phyloP scores from a whole-genome alignment of 2,329 filamentous ascomycete species.

The Setomelanomma holmii region DNA sequence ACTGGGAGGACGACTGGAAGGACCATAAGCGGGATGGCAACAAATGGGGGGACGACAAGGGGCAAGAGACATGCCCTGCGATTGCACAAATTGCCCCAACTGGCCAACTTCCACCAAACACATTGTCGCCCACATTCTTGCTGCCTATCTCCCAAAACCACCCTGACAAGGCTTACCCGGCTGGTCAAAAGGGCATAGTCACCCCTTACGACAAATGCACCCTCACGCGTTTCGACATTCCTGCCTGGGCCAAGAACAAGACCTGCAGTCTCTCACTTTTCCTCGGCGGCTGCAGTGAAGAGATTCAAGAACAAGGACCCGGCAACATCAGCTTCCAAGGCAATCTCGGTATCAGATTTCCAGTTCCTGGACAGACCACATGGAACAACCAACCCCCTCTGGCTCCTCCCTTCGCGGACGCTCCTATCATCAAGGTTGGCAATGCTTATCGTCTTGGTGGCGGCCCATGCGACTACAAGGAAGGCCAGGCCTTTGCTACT shows the following conservation, averaged over 20 bases:
- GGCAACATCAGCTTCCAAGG: conserved; percentile 27
- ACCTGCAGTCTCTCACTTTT: conserved; percentile 21
- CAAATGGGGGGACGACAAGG: too few species aligned
- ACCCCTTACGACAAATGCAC: conserved; percentile 25
- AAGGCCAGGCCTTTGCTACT: conserved; percentile 16
- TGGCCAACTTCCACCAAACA: conserved; percentile 16
- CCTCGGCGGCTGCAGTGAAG: conserved; percentile 15
- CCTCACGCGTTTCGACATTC: conserved; percentile 24
- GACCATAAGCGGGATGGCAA: too few species aligned
- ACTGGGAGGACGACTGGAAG: too few species aligned
- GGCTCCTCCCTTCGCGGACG: conserved; percentile 18
- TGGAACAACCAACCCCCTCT: conserved; percentile 21
- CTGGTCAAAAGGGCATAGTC: conserved; percentile 15
- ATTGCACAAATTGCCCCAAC: conserved; percentile 17
- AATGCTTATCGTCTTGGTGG: conserved; percentile 24
- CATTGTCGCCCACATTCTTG: conserved; percentile 17
- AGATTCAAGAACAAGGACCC: conserved; percentile 14
- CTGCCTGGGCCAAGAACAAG: conserved; percentile 21
- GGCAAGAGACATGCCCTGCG: conserved; percentile 10
- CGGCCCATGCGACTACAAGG: conserved; percentile 22
- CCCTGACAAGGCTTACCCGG: conserved; percentile 18
- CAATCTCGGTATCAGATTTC: conserved; percentile 16
- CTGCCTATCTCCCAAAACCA: conserved; percentile 14
- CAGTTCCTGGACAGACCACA: conserved; percentile 20
- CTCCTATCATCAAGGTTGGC: conserved; percentile 18